A percentile compares a stretch with the other conserved stretches of the same genome.
Conservation (phyloP, 1,284 basidiomycete species). For the Ceratobasidium sp. region DNA sequence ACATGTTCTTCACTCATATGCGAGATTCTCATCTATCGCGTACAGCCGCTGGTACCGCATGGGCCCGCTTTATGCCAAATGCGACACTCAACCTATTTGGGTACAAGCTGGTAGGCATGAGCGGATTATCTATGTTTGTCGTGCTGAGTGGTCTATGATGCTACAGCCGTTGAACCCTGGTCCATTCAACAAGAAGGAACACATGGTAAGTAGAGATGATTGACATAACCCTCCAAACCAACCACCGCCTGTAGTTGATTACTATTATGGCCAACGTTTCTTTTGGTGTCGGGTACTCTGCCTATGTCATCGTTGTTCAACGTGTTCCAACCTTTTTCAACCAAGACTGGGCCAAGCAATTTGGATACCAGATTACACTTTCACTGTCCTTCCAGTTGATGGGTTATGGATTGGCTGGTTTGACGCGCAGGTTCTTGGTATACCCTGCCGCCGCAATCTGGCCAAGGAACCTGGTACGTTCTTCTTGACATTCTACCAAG, state of each 20-base stretch:
- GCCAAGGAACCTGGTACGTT: conserved; percentile 49
- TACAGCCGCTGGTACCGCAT: conserved; percentile 44
- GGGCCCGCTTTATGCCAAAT: conserved; percentile 44
- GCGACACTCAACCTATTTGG: conserved; percentile 45
- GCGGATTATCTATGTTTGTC: neutral
- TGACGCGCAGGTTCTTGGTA: conserved; percentile 51
- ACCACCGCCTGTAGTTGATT: conserved; percentile 37
- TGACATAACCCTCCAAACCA: conserved; percentile 39
- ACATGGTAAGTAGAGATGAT: conserved; percentile 43
- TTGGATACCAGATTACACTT: conserved; percentile 51
- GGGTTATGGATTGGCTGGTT: conserved; percentile 53
- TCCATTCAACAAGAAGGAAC: conserved; percentile 61
- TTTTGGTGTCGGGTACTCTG: conserved; percentile 49
- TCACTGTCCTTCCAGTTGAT: conserved; percentile 51
- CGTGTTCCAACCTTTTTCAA: conserved; percentile 48
- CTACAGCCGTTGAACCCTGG: conserved; percentile 51
- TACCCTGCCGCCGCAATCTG: conserved; percentile 51
- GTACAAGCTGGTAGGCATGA: conserved; percentile 3
- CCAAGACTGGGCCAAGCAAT: conserved; percentile 48
- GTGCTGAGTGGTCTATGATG: neutral
- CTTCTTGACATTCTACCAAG: conserved; percentile 40
- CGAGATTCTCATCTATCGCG: neutral
- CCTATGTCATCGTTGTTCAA: conserved; percentile 49
- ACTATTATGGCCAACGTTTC: conserved; percentile 53
- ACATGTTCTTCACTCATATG: neutral